Conservation (phyloP, 2,329 filamentous ascomycete species). For the Xylariaceae sp. region DNA sequence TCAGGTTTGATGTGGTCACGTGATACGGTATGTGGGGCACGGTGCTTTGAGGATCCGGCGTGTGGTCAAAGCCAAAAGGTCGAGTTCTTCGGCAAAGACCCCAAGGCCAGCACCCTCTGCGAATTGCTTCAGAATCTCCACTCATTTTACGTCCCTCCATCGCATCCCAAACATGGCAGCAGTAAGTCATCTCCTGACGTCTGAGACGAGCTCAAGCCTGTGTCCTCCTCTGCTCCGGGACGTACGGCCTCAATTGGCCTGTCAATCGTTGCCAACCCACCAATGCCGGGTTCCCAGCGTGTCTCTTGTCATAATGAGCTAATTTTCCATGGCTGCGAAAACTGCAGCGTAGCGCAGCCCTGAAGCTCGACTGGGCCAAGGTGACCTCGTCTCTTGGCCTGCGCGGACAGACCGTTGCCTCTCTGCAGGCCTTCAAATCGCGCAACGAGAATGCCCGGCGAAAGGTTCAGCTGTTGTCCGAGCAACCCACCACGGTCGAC, state of each 20-base stretch:
- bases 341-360: constrained; percentile 85
- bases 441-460: constrained; percentile 98
- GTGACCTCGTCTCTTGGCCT: constrained; percentile 91
- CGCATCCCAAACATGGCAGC: constrained; percentile 59
- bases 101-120: constrained; percentile 36
- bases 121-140: constrained; percentile 45
- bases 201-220: constrained; percentile 18
- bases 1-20: too few species aligned
- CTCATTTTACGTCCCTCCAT: constrained; percentile 39
- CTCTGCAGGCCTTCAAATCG: constrained; percentile 97
- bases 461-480: constrained; percentile 77
- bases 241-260: constrained; percentile 21
- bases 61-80: constrained; percentile 16
- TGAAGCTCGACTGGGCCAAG: constrained; percentile 99
- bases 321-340: constrained; percentile 40
- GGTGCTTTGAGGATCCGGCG: neutral
- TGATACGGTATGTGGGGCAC: constrained; percentile 21
- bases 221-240: neutral
- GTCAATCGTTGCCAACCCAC: constrained; percentile 21
- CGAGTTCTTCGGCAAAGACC: constrained; percentile 40
- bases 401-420: constrained; percentile 85
- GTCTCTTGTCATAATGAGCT: constrained; percentile 39
- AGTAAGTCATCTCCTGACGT: constrained; percentile 47
- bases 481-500: constrained; percentile 82
- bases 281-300: neutral